These are phyloP conservation scores for Talaromyces sp. DNA, from an alignment of 2,329 filamentous ascomycete species.

Conservation along the genomic window DNA sequence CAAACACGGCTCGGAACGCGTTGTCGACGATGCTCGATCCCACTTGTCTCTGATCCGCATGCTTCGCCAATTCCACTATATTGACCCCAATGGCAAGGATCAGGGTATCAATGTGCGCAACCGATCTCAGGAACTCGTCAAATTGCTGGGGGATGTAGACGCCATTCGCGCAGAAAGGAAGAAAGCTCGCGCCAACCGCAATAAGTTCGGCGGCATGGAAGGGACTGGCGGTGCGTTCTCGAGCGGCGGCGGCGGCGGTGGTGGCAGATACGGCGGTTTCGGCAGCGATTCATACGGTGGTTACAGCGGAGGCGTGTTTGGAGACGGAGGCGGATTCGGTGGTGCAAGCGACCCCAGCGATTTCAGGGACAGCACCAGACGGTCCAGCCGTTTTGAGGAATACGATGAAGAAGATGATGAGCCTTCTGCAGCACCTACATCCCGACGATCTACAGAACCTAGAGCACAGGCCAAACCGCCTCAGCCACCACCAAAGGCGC, in stretches of 20 bases:
- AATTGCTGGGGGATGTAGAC: slow-evolving; percentile 75
- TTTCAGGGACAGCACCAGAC: slow-evolving; percentile 61
- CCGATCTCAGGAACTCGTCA: slow-evolving; percentile 89
- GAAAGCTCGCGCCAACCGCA: slow-evolving; percentile 84
- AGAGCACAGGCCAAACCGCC: slow-evolving; percentile 58
- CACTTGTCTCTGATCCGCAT: slow-evolving; percentile 96
- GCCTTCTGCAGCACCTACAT: slow-evolving; percentile 50
- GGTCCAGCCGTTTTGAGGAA: slow-evolving; percentile 82
- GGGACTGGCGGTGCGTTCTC: slow-evolving; percentile 60
- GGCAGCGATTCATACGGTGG: slow-evolving; percentile 75
- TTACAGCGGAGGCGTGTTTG: slow-evolving; percentile 75
- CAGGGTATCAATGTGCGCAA: slow-evolving; percentile 98
- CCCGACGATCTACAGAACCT: slow-evolving; percentile 42
- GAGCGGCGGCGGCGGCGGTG: slow-evolving; percentile 52
- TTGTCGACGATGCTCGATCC: slow-evolving; percentile 93
- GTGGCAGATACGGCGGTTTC: slow-evolving; percentile 79
- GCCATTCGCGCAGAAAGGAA: slow-evolving; percentile 63
- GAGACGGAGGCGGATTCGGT: slow-evolving; percentile 92
- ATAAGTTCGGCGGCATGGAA: slow-evolving; percentile 94
- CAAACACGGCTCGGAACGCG: slow-evolving; percentile 95
- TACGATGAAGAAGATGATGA: slow-evolving; percentile 92
- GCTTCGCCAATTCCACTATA: slow-evolving; percentile 97
- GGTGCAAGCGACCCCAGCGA: slow-evolving; percentile 62
- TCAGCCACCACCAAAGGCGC: slow-evolving; percentile 70
- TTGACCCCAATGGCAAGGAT: slow-evolving; percentile 94